Base-by-base conservation (phyloP, 1,284 basidiomycete species). In the Ceratobasidium sp. region DNA sequence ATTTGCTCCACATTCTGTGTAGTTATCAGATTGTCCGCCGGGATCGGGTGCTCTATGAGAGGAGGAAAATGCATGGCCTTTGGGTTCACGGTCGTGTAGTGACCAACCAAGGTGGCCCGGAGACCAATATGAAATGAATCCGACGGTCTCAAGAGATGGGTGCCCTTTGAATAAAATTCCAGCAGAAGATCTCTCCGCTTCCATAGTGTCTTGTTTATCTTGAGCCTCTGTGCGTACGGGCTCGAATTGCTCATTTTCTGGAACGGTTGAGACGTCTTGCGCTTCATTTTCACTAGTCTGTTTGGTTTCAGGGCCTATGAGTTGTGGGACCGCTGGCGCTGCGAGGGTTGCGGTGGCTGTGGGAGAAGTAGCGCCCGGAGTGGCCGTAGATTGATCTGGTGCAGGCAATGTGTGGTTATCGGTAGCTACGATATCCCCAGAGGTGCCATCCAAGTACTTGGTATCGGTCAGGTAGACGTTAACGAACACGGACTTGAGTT, bases 381-480 rank as follows among this genome's bases (percentile, higher is more conserved):
- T 43, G 22, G 2, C 22, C 15, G 13, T 45, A 45, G 43, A 22
- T 6, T 17, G 5, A n/a, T 29, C 31, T 35, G 22, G 7, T 2
- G 8, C 20, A 27, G 17, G 43, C 3, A 10, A 10, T 13, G 17
- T 47, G 20, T 22, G 25, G 43, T 6, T 7, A 22, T 49, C 7
- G 6, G 12, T 25, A 17, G 43, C 31, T 13, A 3, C 43, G 34
- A 27, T 17, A 29, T 10, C 43, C 15, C 4, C 12, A 2, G 31
- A 15, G 3, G 25, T 32, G 29, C 29, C 15, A 0, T 34, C 31
- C 22, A 67, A 20, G 31, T 67, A 67, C 27, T 67, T 67, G 8
- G 64, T 67, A 20, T 67, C 64, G 1, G 64, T 67, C 20, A 67
- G 29, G 20, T 67, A 67, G 20, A 67, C 64, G n/a, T 67, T 67